Percentiles rank a stretch among this genome's conserved stretches.
Evolutionary conservation across 352 stramenopile genomes (phyloP).

Genomic region (Hyaloperonospora brassicae): DNA sequence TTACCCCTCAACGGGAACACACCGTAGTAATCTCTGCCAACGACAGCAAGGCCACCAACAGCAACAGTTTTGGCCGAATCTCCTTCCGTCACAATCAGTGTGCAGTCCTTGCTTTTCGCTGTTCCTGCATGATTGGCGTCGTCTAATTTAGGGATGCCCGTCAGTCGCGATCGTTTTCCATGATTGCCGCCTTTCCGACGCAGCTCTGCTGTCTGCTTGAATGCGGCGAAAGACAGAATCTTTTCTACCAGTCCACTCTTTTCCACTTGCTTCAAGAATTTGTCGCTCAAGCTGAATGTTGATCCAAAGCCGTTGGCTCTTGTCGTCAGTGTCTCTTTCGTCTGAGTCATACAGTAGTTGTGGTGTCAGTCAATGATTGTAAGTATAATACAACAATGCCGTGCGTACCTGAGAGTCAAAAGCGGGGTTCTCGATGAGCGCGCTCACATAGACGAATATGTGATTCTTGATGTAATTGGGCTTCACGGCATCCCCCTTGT

Average conservation of each 20-base stretch:
- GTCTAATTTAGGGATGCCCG: slow-evolving; percentile 94
- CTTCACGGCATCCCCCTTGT: slow-evolving; percentile 90
- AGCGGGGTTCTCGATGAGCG: slow-evolving; percentile 94
- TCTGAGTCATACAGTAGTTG: slow-evolving; percentile 34
- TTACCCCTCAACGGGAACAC: slow-evolving; percentile 97
- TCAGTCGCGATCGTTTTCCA: slow-evolving; percentile 79
- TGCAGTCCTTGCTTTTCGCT: slow-evolving; percentile 88
- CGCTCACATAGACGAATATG: slow-evolving; percentile 94
- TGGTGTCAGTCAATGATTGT: background rate
- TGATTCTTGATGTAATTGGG: slow-evolving; percentile 93
- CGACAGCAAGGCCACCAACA: slow-evolving; percentile 92
- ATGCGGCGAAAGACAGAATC: slow-evolving; percentile 88
- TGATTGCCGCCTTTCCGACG: slow-evolving; percentile 75
- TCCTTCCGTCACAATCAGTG: slow-evolving; percentile 98
- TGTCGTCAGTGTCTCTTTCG: slow-evolving; percentile 96
- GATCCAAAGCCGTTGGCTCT: slow-evolving; percentile 79
- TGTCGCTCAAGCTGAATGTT: slow-evolving; percentile 77
- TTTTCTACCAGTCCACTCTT: slow-evolving; percentile 87
- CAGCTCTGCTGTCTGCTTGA: slow-evolving; percentile 88
- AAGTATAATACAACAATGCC: background rate
- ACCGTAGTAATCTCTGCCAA: slow-evolving; percentile 94
- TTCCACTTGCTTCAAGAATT: slow-evolving; percentile 83
- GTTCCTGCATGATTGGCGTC: slow-evolving; percentile 94
- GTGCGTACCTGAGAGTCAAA: slow-evolving; percentile 91
- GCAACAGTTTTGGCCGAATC: slow-evolving; percentile 97